Evolutionary conservation across 2,329 filamentous ascomycete genomes (phyloP), one percentile per base, ranked within the genome.

Genomic region (Teratosphaeriaceae sp.): DNA sequence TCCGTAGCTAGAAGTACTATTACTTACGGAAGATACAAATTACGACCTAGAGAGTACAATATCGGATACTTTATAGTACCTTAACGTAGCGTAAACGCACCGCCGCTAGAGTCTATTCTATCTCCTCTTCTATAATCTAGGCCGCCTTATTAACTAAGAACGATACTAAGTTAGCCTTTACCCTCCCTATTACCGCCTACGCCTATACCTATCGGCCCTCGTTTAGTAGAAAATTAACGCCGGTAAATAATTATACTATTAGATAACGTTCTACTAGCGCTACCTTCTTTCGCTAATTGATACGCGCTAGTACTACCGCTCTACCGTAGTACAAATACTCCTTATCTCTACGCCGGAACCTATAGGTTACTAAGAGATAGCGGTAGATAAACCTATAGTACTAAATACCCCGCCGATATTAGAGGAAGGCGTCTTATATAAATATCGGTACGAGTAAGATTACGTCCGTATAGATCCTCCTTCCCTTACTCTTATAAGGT

Each of bases 151-250:
- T n/a, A n/a, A n/a, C n/a, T n/a, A n/a, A n/a, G n/a, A n/a, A n/a
- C n/a, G n/a, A n/a, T n/a, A n/a, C n/a, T n/a, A n/a, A n/a, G n/a
- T n/a, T n/a, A n/a, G n/a, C n/a, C n/a, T n/a, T n/a, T n/a, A n/a
- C n/a, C n/a, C n/a, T n/a, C n/a, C n/a, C n/a, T n/a, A 26, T 26
- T 15, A 38, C 19, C 3, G 22, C 8, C n/a, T 38, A 38, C 3
- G 35, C 22, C 5, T 23, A n/a, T 2, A 8, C 37, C 37, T 20
- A 40, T 15, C 20, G 24, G 12, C 16, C n/a, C 8, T 19, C 20
- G n/a, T 40, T 40, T 8, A 40, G 24, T 15, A 40, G 18, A n/a
- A 40, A 40, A 18, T 40, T 18, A 4, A 40, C 19, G 20, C 29
- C 18, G 3, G 37, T 40, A 29, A 40, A 40, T 19, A n/a, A 19